These are phyloP conservation scores for Starmera pachycereana DNA, from an alignment of 805 yeast species.

Conservation along the genomic window DNA sequence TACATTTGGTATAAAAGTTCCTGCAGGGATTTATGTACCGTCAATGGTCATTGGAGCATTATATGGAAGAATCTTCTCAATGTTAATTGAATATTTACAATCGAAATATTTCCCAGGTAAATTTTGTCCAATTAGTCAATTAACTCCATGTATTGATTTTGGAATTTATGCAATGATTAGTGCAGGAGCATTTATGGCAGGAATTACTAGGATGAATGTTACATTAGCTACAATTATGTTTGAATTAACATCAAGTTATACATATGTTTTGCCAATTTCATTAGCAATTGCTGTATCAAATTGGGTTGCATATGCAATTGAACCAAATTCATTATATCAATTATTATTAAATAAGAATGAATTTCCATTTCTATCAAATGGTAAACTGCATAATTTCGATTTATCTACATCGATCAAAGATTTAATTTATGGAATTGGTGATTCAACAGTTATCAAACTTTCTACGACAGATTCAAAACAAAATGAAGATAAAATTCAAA, in stretches of 20 bases:
- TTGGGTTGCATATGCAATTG: conserved; percentile 43
- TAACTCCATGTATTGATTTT: conserved; percentile 28
- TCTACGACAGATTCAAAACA: too few species aligned
- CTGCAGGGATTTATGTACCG: conserved; percentile 54
- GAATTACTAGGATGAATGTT: conserved; percentile 44
- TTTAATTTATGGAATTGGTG: conserved; percentile 21
- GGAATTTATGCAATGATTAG: conserved; percentile 45
- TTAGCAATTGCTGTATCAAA: conserved; percentile 46
- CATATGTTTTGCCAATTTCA: conserved; percentile 47
- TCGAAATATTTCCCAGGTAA: conserved; percentile 6
- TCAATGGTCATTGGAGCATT: conserved; percentile 55
- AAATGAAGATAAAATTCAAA: conserved; percentile 1
- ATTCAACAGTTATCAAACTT: conserved; percentile 1
- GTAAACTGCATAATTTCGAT: conserved; percentile 23
- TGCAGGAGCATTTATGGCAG: conserved; percentile 52
- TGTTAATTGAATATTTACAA: conserved; percentile 29
- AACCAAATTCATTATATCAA: conserved; percentile 41
- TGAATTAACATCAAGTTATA: conserved; percentile 46
- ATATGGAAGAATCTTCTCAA: conserved; percentile 42
- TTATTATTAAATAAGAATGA: conserved; percentile 34
- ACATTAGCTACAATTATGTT: conserved; percentile 40
- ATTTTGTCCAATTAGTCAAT: conserved; percentile 8
- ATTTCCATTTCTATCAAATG: conserved; percentile 43
- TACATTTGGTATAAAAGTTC: conserved; percentile 48
- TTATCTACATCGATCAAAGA: conserved; percentile 27